Evolutionary conservation across 2,329 filamentous ascomycete genomes (phyloP), one percentile per base, ranked within the genome.

Genomic region (Coleophoma cylindrospora): DNA sequence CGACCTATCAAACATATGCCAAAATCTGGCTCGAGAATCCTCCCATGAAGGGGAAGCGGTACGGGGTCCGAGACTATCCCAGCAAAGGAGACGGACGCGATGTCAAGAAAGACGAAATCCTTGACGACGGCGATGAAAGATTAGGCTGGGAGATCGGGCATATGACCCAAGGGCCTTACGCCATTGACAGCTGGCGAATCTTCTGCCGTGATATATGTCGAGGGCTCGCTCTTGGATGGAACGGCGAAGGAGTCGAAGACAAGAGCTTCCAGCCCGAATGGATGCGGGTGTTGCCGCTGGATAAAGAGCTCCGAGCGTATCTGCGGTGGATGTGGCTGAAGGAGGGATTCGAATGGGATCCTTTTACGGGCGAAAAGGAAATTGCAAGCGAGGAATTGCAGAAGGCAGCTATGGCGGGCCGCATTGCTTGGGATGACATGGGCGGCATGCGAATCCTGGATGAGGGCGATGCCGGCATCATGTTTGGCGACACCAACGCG

Each of bases 291-390:
- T 64, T 87, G 45, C 90, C 91, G 0, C 71, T 76, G 40, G 91
- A 96, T 67, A 96, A 96, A 69, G 91, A 96, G 67, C 71, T 96
- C n/a, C 77, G 88, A 40, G 90, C 89, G 0, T 96, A 84, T 69
- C 68, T 96, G 61, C 78, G 86, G 37, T 96, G 91, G 91, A 89
- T 91, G 81, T 96, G 91, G 91, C 79, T 94, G 70, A 82, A 84
- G 43, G 88, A 95, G 61, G 89, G 90, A 0, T 92, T 84, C 79
- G 74, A 83, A 38, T 96, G 90, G 89, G 80, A 95, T 69, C 81
- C 83, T 1, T 66, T 72, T 27, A 91, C 86, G 0, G 91, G 89
- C 1, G 75, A 84, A 45, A 78, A 74, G 53, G 70, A 71, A 22
- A 68, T 77, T 22, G 71, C 87, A 9, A 62, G 71, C 2, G 71